Evolutionary conservation across 169 alveolate genomes (phyloP).

Genomic region (Neospora caninum): DNA sequence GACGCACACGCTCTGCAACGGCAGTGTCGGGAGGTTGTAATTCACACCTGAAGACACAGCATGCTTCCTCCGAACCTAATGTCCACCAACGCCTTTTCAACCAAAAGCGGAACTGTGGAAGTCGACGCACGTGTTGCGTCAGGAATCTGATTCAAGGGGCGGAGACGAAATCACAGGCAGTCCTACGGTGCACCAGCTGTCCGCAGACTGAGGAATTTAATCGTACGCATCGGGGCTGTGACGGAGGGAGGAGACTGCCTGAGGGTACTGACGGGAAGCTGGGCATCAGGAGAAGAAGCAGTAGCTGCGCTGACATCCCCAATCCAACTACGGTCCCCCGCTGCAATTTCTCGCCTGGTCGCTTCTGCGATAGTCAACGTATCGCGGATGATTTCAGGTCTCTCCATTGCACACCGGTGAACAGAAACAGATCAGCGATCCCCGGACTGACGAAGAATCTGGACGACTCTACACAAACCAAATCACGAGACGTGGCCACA

Average conservation of each 20-base stretch:
- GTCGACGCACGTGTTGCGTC: conserved; percentile 6
- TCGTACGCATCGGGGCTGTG: neutral
- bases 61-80: neutral
- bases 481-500: neutral
- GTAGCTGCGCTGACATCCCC: neutral
- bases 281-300: neutral
- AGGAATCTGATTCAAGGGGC: neutral
- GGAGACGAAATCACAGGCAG: neutral
- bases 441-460: neutral
- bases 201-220: neutral
- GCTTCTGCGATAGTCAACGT: neutral
- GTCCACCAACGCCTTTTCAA: conserved; percentile 17
- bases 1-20: neutral
- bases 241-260: neutral
- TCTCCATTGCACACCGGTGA: neutral
- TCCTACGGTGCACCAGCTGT: neutral
- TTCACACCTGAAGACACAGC: neutral
- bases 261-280: neutral
- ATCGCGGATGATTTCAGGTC: too few relatives aligned
- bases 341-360: neutral
- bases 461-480: neutral
- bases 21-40: neutral
- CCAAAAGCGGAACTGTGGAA: neutral
- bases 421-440: neutral
- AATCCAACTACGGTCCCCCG: neutral